A percentile compares a stretch with the other conserved stretches of the same genome.
These are phyloP conservation scores for Mallotus repandus DNA, from an alignment of 441 rosid species.

Conservation along the genomic window DNA sequence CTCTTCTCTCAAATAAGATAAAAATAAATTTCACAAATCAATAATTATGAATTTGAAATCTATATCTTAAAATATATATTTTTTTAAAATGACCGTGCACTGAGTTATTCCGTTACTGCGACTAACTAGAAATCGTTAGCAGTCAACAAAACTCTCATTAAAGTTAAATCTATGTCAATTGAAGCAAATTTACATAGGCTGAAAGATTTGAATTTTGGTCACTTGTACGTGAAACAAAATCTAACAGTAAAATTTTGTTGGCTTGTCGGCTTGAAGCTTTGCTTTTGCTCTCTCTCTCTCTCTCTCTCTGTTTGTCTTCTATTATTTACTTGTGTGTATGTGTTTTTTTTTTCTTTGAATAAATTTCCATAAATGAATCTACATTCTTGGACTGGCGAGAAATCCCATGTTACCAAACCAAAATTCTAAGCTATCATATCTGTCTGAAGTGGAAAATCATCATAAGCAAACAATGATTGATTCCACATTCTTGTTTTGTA, in stretches of 20 bases:
- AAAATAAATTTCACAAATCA: too few relatives aligned
- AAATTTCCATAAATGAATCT: constrained; percentile 21
- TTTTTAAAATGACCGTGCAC: too few relatives aligned
- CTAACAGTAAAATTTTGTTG: background rate
- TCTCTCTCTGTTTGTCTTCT: background rate
- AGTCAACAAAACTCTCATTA: too few relatives aligned
- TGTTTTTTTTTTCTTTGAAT: background rate
- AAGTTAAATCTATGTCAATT: background rate
- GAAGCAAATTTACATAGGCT: background rate
- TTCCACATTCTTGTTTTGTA: constrained; percentile 26
- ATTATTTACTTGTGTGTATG: too few relatives aligned
- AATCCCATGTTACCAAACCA: constrained; percentile 42
- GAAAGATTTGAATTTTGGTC: background rate
- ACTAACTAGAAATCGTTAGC: too few relatives aligned
- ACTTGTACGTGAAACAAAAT: background rate
- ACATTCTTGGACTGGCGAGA: constrained; percentile 45
- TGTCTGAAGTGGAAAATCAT: constrained; percentile 44
- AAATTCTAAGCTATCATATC: constrained; percentile 47
- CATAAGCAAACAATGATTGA: constrained; percentile 48
- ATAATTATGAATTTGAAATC: too few relatives aligned
- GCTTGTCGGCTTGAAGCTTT: constrained; percentile 9
- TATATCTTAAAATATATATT: too few relatives aligned
- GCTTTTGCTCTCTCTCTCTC: background rate
- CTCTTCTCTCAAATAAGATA: too few relatives aligned
- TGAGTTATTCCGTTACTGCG: too few relatives aligned